Percentiles rank a stretch among this genome's conserved stretches.
These are phyloP conservation scores for Ophiosphaerella herpotricha DNA, from an alignment of 2,329 filamentous ascomycete species.

Conservation along the genomic window DNA sequence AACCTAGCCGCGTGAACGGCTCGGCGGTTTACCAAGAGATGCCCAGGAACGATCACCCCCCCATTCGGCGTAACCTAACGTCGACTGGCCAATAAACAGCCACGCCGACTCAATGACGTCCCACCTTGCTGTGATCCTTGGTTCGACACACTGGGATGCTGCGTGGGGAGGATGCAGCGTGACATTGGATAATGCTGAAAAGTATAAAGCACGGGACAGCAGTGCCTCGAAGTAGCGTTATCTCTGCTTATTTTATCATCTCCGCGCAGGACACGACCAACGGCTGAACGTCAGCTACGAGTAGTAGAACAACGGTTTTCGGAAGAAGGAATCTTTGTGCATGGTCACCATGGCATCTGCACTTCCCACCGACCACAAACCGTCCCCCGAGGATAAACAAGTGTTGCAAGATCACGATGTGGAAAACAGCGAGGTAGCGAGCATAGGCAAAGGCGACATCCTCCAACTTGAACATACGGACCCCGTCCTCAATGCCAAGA, in stretches of 20 bases:
- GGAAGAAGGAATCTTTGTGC: too few species aligned
- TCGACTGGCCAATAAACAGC: background rate
- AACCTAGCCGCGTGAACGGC: too few species aligned
- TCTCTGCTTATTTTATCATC: too few species aligned
- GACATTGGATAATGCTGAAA: background rate
- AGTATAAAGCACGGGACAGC: background rate
- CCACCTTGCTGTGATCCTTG: background rate
- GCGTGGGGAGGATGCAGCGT: background rate
- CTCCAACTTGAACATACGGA: conserved; percentile 63
- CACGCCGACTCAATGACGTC: background rate
- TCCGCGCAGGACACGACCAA: too few species aligned
- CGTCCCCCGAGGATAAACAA: conserved; percentile 2
- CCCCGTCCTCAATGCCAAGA: conserved; percentile 67
- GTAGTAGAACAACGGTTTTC: too few species aligned
- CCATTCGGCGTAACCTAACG: background rate
- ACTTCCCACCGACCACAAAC: background rate
- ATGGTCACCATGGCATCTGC: too few species aligned
- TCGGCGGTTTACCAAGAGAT: background rate
- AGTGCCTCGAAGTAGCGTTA: too few species aligned
- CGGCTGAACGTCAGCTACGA: too few species aligned
- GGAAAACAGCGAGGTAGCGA: conserved; percentile 8
- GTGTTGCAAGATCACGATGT: conserved; percentile 12
- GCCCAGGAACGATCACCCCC: background rate
- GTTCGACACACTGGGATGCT: background rate
- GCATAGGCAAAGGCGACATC: conserved; percentile 54